Conservation (phyloP, 2,329 filamentous ascomycete species). For the Teratosphaeria viscida region DNA sequence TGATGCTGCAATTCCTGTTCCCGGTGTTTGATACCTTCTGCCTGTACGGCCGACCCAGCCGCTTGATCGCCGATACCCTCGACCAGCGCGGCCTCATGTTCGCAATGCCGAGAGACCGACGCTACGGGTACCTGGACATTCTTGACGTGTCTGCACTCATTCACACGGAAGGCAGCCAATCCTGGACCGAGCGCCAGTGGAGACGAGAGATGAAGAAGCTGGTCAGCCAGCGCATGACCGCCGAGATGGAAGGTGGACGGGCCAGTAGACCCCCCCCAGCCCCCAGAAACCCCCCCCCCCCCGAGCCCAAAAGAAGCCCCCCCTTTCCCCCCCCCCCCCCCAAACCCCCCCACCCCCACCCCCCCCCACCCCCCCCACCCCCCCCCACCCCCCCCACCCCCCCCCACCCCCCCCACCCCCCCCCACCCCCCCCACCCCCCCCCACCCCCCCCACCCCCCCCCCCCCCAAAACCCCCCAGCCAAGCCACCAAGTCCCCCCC, state of each 20-base stretch:
- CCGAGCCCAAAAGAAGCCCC: too few species aligned
- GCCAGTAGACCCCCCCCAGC: too few species aligned
- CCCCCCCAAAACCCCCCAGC: too few species aligned
- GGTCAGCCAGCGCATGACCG: slow-evolving; percentile 66
- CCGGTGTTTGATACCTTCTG: slow-evolving; percentile 88
- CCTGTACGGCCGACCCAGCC: slow-evolving; percentile 79
- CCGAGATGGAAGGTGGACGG: slow-evolving; percentile 15
- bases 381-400: too few species aligned
- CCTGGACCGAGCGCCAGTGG: slow-evolving; percentile 84
- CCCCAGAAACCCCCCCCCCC: too few species aligned
- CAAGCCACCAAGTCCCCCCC: too few species aligned
- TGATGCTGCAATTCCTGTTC: slow-evolving; percentile 85
- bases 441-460: too few species aligned
- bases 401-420: too few species aligned
- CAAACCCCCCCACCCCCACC: too few species aligned
- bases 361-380: too few species aligned
- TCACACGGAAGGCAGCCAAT: slow-evolving; percentile 60
- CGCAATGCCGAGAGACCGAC: slow-evolving; percentile 79
- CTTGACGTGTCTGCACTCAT: slow-evolving; percentile 76
- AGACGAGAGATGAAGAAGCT: slow-evolving; percentile 78
- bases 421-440: too few species aligned
- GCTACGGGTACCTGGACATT: slow-evolving; percentile 85
- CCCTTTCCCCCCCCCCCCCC: too few species aligned
- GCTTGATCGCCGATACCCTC: slow-evolving; percentile 75
- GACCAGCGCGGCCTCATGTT: slow-evolving; percentile 94